Evolutionary conservation across 2,329 filamentous ascomycete genomes (phyloP).

Genomic region (Hypomyces perniciosus): DNA sequence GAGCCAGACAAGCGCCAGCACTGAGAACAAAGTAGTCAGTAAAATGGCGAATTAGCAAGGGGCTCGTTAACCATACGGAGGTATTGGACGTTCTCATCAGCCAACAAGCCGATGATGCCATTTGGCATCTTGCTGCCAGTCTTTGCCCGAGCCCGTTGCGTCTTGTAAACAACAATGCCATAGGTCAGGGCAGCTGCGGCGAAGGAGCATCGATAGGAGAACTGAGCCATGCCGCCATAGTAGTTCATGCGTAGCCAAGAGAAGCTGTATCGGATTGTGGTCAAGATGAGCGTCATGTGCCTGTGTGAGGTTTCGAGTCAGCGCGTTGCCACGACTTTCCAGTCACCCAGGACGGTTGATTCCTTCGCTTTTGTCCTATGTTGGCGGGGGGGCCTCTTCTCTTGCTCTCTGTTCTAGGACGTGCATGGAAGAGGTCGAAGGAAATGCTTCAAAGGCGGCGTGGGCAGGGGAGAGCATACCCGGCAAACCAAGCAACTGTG

Average conservation of each 20-base stretch:
- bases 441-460: neutral
- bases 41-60: neutral
- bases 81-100: slow-evolving; percentile 97
- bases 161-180: slow-evolving; percentile 98
- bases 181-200: slow-evolving; percentile 86
- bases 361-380: neutral
- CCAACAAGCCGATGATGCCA: slow-evolving; percentile 59
- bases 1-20: slow-evolving; percentile 93
- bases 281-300: slow-evolving; percentile 79
- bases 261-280: slow-evolving; percentile 73
- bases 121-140: slow-evolving; percentile 56
- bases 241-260: slow-evolving; percentile 89
- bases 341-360: neutral
- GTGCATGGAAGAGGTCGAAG: neutral
- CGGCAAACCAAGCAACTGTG: slow-evolving; percentile 73
- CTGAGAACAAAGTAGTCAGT: slow-evolving; percentile 39
- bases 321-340: slow-evolving; percentile 2
- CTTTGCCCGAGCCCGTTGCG: slow-evolving; percentile 78
- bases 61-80: slow-evolving; percentile 57
- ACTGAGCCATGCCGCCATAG: slow-evolving; percentile 66
- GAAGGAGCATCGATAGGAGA: slow-evolving; percentile 88
- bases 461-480: slow-evolving; percentile 47
- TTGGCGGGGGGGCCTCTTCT: neutral
- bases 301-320: slow-evolving; percentile 39
- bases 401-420: neutral